These are phyloP conservation scores for Gnaphalium uliginosum DNA, from an alignment of 129 eudicot species.

Conservation along the genomic window DNA sequence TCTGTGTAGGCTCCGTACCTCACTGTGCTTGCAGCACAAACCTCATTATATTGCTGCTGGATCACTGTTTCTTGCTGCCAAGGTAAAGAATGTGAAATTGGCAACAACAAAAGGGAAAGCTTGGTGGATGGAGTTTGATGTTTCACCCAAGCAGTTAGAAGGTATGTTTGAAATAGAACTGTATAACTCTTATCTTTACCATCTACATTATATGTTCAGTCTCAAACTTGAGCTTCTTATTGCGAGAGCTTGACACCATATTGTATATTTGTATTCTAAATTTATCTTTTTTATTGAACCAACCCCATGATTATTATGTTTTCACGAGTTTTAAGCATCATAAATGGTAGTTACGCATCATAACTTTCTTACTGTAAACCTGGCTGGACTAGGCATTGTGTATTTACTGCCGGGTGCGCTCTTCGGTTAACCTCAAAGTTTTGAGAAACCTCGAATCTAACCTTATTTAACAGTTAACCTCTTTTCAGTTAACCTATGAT, in stretches of 20 bases:
- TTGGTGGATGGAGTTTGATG: conserved; percentile 85
- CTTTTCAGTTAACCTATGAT: not conserved
- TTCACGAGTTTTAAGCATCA: not conserved
- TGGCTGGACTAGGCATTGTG: not conserved
- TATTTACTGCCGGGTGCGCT: not conserved
- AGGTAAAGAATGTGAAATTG: conserved; percentile 50
- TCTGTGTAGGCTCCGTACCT: conserved; percentile 53
- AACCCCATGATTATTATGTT: not conserved
- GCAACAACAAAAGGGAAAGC: conserved; percentile 50
- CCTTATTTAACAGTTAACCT: not conserved
- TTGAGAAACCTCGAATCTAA: not conserved
- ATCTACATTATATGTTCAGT: not conserved
- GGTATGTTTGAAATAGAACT: conserved; percentile 38
- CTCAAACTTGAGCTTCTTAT: not conserved
- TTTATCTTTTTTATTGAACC: not conserved
- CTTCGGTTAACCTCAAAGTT: not conserved
- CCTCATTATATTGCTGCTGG: conserved; percentile 83
- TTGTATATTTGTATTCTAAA: not conserved
- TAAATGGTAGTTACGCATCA: not conserved
- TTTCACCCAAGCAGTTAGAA: conserved; percentile 60
- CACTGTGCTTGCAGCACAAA: conserved; percentile 79
- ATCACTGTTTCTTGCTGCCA: conserved; percentile 66
- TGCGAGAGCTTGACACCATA: not conserved
- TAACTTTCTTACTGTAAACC: not conserved
- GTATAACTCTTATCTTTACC: not conserved